Percentiles rank a stretch among this genome's conserved stretches.
Evolutionary conservation across 2,329 filamentous ascomycete species (phyloP).

Genomic region (Pezicula carpinea): DNA sequence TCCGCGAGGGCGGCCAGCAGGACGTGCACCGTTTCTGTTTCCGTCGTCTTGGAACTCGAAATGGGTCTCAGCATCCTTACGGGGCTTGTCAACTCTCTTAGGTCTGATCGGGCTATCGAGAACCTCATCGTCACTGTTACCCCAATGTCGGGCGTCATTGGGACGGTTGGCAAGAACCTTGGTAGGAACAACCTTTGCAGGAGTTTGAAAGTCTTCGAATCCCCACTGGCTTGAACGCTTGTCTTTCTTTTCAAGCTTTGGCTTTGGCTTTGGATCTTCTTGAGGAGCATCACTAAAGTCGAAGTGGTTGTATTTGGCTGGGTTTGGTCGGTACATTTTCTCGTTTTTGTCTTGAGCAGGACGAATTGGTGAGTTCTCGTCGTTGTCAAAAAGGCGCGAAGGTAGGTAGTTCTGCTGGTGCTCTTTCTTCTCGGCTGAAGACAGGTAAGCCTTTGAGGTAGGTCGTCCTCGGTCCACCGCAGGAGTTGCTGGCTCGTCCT

Average conservation of each 20-base stretch:
- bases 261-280: slow-evolving; percentile 24
- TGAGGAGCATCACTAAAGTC: slow-evolving; percentile 56
- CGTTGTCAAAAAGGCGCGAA: slow-evolving; percentile 59
- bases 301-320: slow-evolving; percentile 82
- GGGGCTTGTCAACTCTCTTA: slow-evolving; percentile 59
- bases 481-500: slow-evolving; percentile 16
- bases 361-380: slow-evolving; percentile 42
- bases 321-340: slow-evolving; percentile 55
- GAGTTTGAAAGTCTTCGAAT: slow-evolving; percentile 84
- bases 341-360: slow-evolving; percentile 40
- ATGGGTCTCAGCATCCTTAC: slow-evolving; percentile 75
- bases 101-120: slow-evolving; percentile 53
- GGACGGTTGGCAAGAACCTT: slow-evolving; percentile 49
- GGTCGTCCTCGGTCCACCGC: slow-evolving; percentile 16
- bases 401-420: slow-evolving; percentile 50
- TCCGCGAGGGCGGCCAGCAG: slow-evolving; percentile 44
- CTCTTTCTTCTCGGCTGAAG: background rate
- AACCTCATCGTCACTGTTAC: slow-evolving; percentile 61
- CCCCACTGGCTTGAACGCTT: slow-evolving; percentile 77
- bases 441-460: slow-evolving; percentile 9
- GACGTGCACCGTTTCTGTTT: slow-evolving; percentile 46
- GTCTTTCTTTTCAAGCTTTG: slow-evolving; percentile 38
- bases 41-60: slow-evolving; percentile 80
- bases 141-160: slow-evolving; percentile 76
- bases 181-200: slow-evolving; percentile 62